Conservation (phyloP, 371 early-diverging fungal species). For the Funneliformis caledonium region DNA sequence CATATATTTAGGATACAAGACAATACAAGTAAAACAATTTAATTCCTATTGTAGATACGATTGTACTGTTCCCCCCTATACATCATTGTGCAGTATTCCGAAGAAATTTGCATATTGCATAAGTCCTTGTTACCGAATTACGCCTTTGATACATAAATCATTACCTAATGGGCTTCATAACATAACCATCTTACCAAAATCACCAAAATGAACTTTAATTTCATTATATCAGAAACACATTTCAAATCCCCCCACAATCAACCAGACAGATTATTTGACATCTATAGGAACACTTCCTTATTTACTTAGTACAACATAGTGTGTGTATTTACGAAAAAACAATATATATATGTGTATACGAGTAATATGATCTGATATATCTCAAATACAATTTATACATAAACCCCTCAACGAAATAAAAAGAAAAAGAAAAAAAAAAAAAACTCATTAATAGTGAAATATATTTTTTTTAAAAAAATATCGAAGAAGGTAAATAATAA, state of each 20-base stretch:
- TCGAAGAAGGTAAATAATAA: slow-evolving; percentile 14
- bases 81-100: neutral
- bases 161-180: neutral
- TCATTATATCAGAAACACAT: neutral
- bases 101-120: slow-evolving; percentile 3
- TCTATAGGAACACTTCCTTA: neutral
- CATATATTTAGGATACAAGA: neutral
- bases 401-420: slow-evolving; percentile 30
- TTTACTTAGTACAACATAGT: neutral
- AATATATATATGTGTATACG: slow-evolving; percentile 19
- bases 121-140: neutral
- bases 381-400: slow-evolving; percentile 28
- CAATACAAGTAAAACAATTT: neutral
- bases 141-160: neutral
- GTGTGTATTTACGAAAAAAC: slow-evolving; percentile 1
- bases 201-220: neutral
- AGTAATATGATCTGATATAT: slow-evolving; percentile 8
- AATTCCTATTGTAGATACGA: neutral
- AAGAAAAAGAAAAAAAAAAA: neutral
- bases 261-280: neutral
- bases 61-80: neutral
- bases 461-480: neutral
- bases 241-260: neutral
- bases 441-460: neutral
- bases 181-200: neutral